Evolutionary conservation across 805 yeast genomes (phyloP).

Genomic region (Aciculoconidium aculeatum): DNA sequence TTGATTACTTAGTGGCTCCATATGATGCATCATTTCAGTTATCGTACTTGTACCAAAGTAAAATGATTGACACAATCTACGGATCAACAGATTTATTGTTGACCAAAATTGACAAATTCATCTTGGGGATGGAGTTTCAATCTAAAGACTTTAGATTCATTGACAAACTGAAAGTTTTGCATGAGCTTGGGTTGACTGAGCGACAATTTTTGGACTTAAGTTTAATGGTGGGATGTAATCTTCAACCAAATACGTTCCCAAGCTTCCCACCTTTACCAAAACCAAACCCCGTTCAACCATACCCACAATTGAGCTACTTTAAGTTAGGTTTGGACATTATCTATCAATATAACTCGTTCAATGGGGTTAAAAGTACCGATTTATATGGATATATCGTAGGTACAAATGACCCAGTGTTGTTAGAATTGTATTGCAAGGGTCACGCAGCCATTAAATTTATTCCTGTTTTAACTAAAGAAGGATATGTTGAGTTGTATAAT

Average conservation of each 20-base stretch:
- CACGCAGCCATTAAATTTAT: slow-evolving; percentile 60
- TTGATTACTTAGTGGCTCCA: slow-evolving; percentile 77
- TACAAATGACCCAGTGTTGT: slow-evolving; percentile 39
- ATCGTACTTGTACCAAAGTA: slow-evolving; percentile 55
- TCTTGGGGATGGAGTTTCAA: slow-evolving; percentile 64
- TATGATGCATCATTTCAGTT: slow-evolving; percentile 76
- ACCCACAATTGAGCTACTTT: slow-evolving; percentile 35
- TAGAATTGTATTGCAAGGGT: slow-evolving; percentile 59
- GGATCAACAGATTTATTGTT: slow-evolving; percentile 81
- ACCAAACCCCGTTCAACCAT: slow-evolving; percentile 34
- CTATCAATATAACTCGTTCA: slow-evolving; percentile 27
- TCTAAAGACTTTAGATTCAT: slow-evolving; percentile 62
- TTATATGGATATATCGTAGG: slow-evolving; percentile 43
- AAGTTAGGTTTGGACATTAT: slow-evolving; percentile 36
- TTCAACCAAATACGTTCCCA: slow-evolving; percentile 61
- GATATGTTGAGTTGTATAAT: slow-evolving; percentile 56
- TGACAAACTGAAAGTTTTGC: slow-evolving; percentile 50
- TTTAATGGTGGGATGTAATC: slow-evolving; percentile 70
- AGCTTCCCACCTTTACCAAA: slow-evolving; percentile 43
- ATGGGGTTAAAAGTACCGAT: slow-evolving; percentile 18
- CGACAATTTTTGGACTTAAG: slow-evolving; percentile 72
- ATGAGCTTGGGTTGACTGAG: slow-evolving; percentile 54
- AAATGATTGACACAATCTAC: slow-evolving; percentile 64
- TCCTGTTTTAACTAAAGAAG: slow-evolving; percentile 68
- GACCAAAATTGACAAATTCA: slow-evolving; percentile 60